Evolutionary conservation across 345 rosid genomes (phyloP).

Genomic region (Salix dunnii): DNA sequence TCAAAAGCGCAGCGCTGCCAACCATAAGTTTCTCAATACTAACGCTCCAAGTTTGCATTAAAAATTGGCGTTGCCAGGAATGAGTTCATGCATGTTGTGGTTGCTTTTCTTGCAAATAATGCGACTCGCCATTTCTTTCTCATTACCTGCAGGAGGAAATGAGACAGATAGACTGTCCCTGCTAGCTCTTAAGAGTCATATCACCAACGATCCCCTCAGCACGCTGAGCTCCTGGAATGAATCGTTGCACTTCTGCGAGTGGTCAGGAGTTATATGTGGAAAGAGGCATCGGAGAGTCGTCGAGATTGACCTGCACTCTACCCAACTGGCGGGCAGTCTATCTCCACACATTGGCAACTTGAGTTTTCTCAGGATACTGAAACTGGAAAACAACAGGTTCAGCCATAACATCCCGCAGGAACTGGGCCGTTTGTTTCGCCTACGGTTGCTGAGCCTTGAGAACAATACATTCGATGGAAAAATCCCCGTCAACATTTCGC

Average conservation of each 20-base stretch:
- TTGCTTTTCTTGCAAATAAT: not conserved
- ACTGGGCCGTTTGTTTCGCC: slow-evolving; percentile 19
- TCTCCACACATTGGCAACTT: slow-evolving; percentile 16
- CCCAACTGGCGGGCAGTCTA: not conserved
- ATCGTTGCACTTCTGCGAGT: slow-evolving; percentile 5
- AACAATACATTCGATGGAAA: slow-evolving; percentile 25
- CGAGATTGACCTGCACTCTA: not conserved
- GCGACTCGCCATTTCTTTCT: not conserved
- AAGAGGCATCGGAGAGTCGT: not conserved
- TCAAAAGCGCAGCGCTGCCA: too few species aligned
- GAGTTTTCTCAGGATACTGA: not conserved
- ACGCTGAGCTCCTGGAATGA: slow-evolving; percentile 7
- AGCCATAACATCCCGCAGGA: slow-evolving; percentile 21
- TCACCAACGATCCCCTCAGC: not conserved
- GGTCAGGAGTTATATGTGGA: slow-evolving; percentile 11
- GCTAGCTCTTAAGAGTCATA: not conserved
- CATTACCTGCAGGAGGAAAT: not conserved
- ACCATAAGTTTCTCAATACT: too few species aligned
- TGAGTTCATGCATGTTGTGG: not conserved
- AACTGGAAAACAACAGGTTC: slow-evolving; percentile 22
- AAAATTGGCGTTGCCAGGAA: not conserved
- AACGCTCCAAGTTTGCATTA: too few species aligned
- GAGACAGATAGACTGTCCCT: not conserved
- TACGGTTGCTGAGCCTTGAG: slow-evolving; percentile 2
- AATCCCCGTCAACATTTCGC: slow-evolving; percentile 23